Evolutionary conservation across 805 yeast genomes (phyloP).

Genomic region (Brettanomyces sp.): DNA sequence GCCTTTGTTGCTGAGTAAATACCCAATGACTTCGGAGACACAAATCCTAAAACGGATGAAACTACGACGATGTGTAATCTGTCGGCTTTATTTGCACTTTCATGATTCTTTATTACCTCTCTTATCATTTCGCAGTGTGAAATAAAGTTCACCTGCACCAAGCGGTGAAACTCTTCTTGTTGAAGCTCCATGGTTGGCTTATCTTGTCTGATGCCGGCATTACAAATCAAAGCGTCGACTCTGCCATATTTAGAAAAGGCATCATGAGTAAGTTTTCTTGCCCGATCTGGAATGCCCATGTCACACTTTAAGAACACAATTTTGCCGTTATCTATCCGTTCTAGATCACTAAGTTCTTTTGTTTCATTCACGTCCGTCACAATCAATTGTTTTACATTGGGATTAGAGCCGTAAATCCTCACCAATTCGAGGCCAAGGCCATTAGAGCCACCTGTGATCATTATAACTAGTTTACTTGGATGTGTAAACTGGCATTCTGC

Average conservation of each 20-base stretch:
- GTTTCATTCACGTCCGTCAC: slow-evolving; percentile 25
- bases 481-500: neutral
- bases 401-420: slow-evolving; percentile 2
- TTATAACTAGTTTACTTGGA: neutral
- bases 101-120: slow-evolving; percentile 14
- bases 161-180: slow-evolving; percentile 16
- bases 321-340: slow-evolving; percentile 5
- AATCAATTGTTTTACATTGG: slow-evolving; percentile 15
- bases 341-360: slow-evolving; percentile 3
- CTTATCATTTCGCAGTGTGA: slow-evolving; percentile 35
- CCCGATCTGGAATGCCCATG: slow-evolving; percentile 6
- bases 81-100: slow-evolving; percentile 8
- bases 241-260: slow-evolving; percentile 3
- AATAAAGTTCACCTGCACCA: slow-evolving; percentile 33
- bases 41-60: slow-evolving; percentile 37
- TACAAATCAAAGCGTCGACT: slow-evolving; percentile 31
- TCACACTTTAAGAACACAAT: slow-evolving; percentile 21
- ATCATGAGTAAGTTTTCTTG: slow-evolving; percentile 18
- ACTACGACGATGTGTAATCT: slow-evolving; percentile 33
- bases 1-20: slow-evolving; percentile 43
- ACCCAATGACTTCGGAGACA: slow-evolving; percentile 40
- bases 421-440: slow-evolving; percentile 42
- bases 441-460: slow-evolving; percentile 37
- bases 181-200: slow-evolving; percentile 21
- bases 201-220: slow-evolving; percentile 40